These are phyloP conservation scores for Laguncularia racemosa DNA, from an alignment of 345 rosid species.

Conservation along the genomic window DNA sequence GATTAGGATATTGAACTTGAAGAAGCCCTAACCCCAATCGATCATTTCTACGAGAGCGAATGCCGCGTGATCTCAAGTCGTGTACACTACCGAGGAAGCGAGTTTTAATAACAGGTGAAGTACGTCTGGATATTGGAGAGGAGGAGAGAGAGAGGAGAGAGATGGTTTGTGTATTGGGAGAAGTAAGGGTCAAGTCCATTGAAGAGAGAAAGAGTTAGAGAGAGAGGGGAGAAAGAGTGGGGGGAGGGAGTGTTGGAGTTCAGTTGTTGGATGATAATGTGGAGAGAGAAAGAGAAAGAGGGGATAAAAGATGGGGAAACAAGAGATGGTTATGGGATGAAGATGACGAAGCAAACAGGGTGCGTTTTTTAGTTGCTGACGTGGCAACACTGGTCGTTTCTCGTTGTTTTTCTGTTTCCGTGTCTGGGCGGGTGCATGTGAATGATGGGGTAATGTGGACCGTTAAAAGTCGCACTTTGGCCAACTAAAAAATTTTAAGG, in stretches of 20 bases:
- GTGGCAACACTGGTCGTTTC: background rate
- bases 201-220: constrained; percentile 27
- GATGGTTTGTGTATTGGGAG: too few relatives aligned
- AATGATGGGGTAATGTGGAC: too few relatives aligned
- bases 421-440: background rate
- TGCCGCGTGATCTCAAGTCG: constrained; percentile 35
- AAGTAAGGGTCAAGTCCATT: constrained; percentile 8
- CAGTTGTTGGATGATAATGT: constrained; percentile 10
- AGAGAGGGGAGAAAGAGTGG: constrained; percentile 25
- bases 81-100: constrained; percentile 45
- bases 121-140: too few relatives aligned
- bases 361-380: background rate
- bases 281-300: constrained; percentile 2
- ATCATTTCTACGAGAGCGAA: constrained; percentile 21
- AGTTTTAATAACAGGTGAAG: too few relatives aligned
- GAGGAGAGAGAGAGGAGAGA: too few relatives aligned
- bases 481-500: too few relatives aligned
- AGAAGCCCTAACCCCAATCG: background rate
- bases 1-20: constrained; percentile 27
- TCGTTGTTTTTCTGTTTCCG: background rate
- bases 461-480: too few relatives aligned
- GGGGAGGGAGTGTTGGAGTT: constrained; percentile 28
- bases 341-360: constrained; percentile 13
- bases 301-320: constrained; percentile 4
- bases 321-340: constrained; percentile 13